Conservation (phyloP, 1,284 basidiomycete genomes). For the Chondrostereum purpureum region DNA sequence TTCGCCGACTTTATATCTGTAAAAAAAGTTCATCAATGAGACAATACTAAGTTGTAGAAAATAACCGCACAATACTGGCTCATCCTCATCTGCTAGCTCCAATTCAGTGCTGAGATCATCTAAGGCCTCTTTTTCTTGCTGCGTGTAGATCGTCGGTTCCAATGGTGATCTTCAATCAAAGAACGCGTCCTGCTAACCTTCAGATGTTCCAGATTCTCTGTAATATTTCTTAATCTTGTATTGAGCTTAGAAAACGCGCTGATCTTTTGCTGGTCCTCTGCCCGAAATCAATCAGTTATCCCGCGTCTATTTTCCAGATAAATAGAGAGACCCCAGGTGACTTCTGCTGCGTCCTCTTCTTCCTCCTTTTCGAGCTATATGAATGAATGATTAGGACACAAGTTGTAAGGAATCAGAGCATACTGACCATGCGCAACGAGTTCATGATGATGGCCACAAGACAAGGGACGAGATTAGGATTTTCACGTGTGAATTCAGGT, state of each 20-base stretch:
- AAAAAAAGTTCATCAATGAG: background rate
- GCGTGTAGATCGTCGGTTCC: slow-evolving; percentile 4
- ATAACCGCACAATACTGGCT: slow-evolving; percentile 62
- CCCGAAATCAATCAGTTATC: slow-evolving; percentile 1
- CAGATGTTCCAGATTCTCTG: slow-evolving; percentile 66
- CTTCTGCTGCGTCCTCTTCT: slow-evolving; percentile 76
- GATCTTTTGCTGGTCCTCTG: slow-evolving; percentile 92
- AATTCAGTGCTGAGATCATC: slow-evolving; percentile 86
- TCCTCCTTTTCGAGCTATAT: slow-evolving; percentile 69
- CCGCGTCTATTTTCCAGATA: slow-evolving; percentile 2
- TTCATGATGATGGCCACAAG: background rate
- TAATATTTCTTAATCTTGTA: slow-evolving; percentile 64
- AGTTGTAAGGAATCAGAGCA: background rate
- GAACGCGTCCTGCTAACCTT: slow-evolving; percentile 42
- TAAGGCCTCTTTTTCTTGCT: slow-evolving; percentile 91
- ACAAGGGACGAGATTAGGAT: too few relatives aligned
- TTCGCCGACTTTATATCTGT: slow-evolving; percentile 87
- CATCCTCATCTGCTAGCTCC: slow-evolving; percentile 83
- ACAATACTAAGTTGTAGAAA: slow-evolving; percentile 4
- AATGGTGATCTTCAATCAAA: background rate
- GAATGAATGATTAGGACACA: slow-evolving; percentile 12
- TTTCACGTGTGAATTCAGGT: background rate
- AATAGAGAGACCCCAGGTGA: slow-evolving; percentile 72
- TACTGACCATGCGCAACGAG: background rate
- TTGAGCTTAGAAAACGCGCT: slow-evolving; percentile 93